Percentiles rank a stretch among this genome's conserved stretches.
Evolutionary conservation across 2,329 filamentous ascomycete genomes (phyloP).

Genomic region (Stemphylium vesicarium): DNA sequence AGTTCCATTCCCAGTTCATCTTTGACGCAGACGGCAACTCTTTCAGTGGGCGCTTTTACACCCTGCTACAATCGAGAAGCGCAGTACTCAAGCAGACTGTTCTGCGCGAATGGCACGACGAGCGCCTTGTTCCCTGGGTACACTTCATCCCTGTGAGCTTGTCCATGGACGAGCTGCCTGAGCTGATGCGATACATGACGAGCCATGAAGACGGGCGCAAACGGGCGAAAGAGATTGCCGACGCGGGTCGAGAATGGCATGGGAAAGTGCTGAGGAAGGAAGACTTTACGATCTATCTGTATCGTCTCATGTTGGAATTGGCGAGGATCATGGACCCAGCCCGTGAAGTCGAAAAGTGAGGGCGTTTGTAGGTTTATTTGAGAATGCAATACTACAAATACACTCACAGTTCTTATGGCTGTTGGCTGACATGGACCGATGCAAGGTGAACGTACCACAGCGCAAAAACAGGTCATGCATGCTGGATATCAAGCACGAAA

Average conservation of each 20-base stretch:
- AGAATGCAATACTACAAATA: too few species aligned
- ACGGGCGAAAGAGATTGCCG: conserved; percentile 27
- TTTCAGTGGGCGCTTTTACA: conserved; percentile 27
- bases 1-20: conserved; percentile 15
- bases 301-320: conserved; percentile 28
- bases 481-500: too few species aligned
- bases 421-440: too few species aligned
- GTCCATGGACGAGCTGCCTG: conserved; percentile 28
- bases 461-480: too few species aligned
- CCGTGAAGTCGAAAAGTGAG: neutral
- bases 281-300: conserved; percentile 28
- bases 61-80: conserved; percentile 15
- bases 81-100: conserved; percentile 43
- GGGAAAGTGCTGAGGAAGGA: conserved; percentile 3
- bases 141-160: conserved; percentile 43
- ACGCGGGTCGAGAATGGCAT: conserved; percentile 25
- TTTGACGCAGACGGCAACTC: conserved; percentile 31
- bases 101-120: conserved; percentile 49
- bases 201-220: conserved; percentile 15
- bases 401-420: too few species aligned
- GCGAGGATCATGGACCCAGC: conserved; percentile 16
- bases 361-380: too few species aligned
- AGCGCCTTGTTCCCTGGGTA: conserved; percentile 43
- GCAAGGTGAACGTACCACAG: too few species aligned
- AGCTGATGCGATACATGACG: conserved; percentile 20